Base-by-base conservation (phyloP, 306 rosid species). In the Herpetospermum pedunculosum region DNA sequence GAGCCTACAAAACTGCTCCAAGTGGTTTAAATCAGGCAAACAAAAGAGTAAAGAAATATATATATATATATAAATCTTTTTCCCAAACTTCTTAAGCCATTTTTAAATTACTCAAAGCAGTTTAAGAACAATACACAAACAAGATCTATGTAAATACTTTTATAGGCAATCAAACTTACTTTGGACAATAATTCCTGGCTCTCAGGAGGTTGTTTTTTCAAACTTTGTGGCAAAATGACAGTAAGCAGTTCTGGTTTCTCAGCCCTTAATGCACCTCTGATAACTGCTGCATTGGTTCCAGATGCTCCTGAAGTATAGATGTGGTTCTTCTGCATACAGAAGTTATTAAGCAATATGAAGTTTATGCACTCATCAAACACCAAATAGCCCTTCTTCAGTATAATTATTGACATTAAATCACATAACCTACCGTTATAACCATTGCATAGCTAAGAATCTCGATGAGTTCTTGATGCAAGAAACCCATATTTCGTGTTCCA, bases 361-460 rank as follows among this genome's bases (percentile, higher is more conserved):
- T 35, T 73, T 25, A 29, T 55, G 75, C 58, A 74, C 78, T 60
- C 38, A 69, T 69, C 40, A 69, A 69, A 69, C 8, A 69, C 14
- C 25, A 44, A 69, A 69, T 15, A 43, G 15, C 73, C 15, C 43
- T 18, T n/a, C 23, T n/a, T n/a, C n/a, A 34, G n/a, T 16, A 69
- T 58, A 16, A 26, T 41, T 30, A 75, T 32, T 49, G 32, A 63
- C 14, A 47, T 30, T 30, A 75, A 48, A 46, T 32, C 47, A 32
- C 34, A 25, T n/a, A 25, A 80, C 96, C 87, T 87, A 94, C 99
- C 83, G 99, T 94, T 82, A 94, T 91, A 81, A 94, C 99, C 99
- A 94, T 89, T 38, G 99, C 99, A 87, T 94, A 94, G 87, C 99
- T 94, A 76, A 94, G 97, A 86, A 94, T 94, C 87, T 94, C 99